Evolutionary conservation across 1,139 yeast genomes (phyloP).

Genomic region (Yamadazyma spencermartinsiae): DNA sequence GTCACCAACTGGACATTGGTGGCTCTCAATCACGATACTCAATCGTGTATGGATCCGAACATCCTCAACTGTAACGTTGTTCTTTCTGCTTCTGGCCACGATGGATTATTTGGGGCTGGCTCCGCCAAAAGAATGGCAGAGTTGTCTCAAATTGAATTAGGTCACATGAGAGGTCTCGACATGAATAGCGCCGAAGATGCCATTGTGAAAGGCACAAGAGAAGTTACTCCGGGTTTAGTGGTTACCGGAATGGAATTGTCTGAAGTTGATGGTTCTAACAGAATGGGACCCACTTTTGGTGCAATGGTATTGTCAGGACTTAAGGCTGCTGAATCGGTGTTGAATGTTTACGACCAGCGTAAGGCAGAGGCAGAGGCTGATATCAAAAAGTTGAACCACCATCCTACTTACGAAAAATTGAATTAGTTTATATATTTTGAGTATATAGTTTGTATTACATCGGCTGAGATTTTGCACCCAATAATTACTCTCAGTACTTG

Average conservation of each 20-base stretch:
- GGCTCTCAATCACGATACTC: constrained; percentile 73
- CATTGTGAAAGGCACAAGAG: constrained; percentile 70
- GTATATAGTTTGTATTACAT: no score
- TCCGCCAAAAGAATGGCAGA: constrained; percentile 53
- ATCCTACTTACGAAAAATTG: constrained; percentile 2
- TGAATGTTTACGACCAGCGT: constrained; percentile 52
- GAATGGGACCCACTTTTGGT: constrained; percentile 87
- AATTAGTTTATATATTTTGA: not conserved
- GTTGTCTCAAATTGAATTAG: constrained; percentile 46
- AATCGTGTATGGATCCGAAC: constrained; percentile 84
- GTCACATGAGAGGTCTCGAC: constrained; percentile 78
- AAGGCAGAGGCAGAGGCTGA: constrained; percentile 37
- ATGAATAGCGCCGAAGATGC: constrained; percentile 80
- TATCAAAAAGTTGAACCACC: constrained; percentile 11
- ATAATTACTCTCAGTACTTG: no score
- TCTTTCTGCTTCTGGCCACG: constrained; percentile 77
- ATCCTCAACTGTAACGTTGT: constrained; percentile 73
- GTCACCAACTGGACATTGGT: constrained; percentile 85
- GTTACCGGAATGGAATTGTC: constrained; percentile 83
- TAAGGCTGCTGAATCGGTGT: constrained; percentile 68
- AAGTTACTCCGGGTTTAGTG: constrained; percentile 69
- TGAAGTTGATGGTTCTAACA: constrained; percentile 73
- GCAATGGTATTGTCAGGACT: constrained; percentile 80
- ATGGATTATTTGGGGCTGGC: constrained; percentile 86
- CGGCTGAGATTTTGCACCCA: no score